Evolutionary conservation across 1,284 basidiomycete species (phyloP), one percentile per base, ranked within the genome.

Genomic region (Cerioporus squamosus): DNA sequence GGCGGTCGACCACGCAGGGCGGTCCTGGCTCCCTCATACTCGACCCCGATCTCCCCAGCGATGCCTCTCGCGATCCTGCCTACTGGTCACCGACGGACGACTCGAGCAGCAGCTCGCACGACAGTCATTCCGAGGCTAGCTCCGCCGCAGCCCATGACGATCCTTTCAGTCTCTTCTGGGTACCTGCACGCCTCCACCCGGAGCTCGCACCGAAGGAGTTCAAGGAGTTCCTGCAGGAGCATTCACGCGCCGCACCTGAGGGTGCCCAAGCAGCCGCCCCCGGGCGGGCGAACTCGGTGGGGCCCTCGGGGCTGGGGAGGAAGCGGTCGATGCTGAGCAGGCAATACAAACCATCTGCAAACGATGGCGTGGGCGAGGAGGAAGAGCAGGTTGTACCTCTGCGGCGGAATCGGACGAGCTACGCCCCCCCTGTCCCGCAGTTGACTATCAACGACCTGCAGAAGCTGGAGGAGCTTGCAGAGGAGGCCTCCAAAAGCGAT

Each of bases 131-230:
- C 15, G 62, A 64, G n/a, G 22, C 43, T 23, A 52, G 52, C 43
- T 56, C 63, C 17, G 58, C 51, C 40, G 49, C 49, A 20, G 55
- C 55, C 1, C 58, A 58, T 74, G 87, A 90, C 68, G 91, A 94
- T 76, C 88, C 90, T 9, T 86, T 87, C 68, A 88, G 94, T 74
- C 86, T 98, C 60, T 98, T 98, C 80, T 99, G 97, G 97, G 94
- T 99, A 17, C 97, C 97, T 40, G 97, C 97, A 15, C 87, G 91
- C 55, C 81, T 98, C 22, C 97, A 99, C 72, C 97, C 97, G 20
- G 97, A 99, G 78, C 93, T 99, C 70, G 97, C 96, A 1, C 97
- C 97, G 10, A 88, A 89, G 51, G 95, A 98, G 75, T 99, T 99
- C 75, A 88, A 94, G 59, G 89, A 89, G 26, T 98, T 98, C 71